phyloP scores from a whole-genome alignment of 225 moss, liverwort and hornwort genomes.

The Physcomitrium patens region DNA sequence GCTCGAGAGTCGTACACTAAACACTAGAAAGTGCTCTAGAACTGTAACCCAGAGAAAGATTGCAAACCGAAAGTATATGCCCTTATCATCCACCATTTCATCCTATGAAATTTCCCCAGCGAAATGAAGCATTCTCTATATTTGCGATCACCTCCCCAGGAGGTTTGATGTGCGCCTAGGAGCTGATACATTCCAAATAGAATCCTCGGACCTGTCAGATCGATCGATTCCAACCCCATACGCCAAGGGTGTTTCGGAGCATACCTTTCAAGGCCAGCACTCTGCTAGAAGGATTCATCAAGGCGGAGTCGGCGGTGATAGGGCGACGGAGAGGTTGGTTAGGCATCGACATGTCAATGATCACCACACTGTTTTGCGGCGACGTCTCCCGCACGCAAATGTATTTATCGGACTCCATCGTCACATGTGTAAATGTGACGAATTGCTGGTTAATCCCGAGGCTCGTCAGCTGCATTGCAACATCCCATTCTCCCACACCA shows the following conservation, averaged over 20 bases:
- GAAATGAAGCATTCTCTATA: neutral
- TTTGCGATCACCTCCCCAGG: neutral
- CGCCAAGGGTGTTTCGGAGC: neutral
- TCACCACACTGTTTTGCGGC: conserved; percentile 80
- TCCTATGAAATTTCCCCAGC: neutral
- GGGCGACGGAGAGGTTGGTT: conserved; percentile 80
- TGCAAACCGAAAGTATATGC: neutral
- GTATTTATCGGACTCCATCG: conserved; percentile 90
- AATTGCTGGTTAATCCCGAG: conserved; percentile 86
- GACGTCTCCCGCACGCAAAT: conserved; percentile 89
- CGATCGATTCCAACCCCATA: neutral
- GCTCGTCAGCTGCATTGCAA: conserved; percentile 74
- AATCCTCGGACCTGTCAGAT: conserved; percentile 14
- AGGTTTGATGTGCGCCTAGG: neutral
- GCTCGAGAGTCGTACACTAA: neutral
- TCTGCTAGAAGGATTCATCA: conserved; percentile 78
- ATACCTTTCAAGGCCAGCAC: conserved; percentile 86
- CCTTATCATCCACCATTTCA: neutral
- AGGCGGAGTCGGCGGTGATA: conserved; percentile 85
- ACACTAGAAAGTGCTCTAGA: neutral
- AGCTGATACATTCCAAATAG: neutral
- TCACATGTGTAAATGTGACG: conserved; percentile 86
- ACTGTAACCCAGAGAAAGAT: neutral
- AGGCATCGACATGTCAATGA: conserved; percentile 82
- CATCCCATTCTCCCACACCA: neutral